Base-by-base conservation (phyloP, 805 yeast species). In the Candida railenensis region DNA sequence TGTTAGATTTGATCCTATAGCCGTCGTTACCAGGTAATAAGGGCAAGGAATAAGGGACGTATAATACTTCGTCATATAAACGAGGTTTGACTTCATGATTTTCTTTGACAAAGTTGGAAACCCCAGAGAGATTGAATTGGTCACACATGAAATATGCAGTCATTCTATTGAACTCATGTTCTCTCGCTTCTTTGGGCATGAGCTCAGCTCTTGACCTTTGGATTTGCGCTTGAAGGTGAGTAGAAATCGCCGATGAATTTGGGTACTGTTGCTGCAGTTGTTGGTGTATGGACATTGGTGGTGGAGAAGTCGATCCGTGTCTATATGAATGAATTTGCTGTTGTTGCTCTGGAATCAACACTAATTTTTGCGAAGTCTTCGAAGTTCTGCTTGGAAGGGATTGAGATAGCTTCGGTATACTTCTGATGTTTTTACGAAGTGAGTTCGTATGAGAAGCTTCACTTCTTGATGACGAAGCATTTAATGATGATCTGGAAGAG, bases 91-190 rank as follows among this genome's bases (percentile, higher is more conserved):
- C 96, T 55, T 85, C 84, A 65, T 92, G 99, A 38, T 83, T 74
- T 5, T 77, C 70, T 34, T 77, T 70, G 22, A 94, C 67, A 55
- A 89, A 92, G 39, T 76, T 73, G 1, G 85, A 75, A 2, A 89
- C 80, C 4, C 78, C 69, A 28, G 74, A 73, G 44, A 94, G 65
- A 56, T 87, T 77, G 57, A 89, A 84, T 28, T 86, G 88, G 48
- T 89, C 97, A 15, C 96, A 84, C 3, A 91, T 85, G 53, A 89
- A 80, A 65, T 92, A 92, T 1, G 98, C 97, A 0, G 98, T 91
- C 46, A 91, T 90, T 51, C 99, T 67, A 36, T 95, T 82, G 53
- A 85, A 77, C 50, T 82, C 86, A 22, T 76, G 80, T 5, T 82
- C 80, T 39, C 88, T 61, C 25, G 71, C 69, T 34, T 82, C 87